Percentiles rank a stretch among this genome's conserved stretches.
phyloP scores from a whole-genome alignment of 352 stramenopile species.

The Phytophthora multivora region DNA sequence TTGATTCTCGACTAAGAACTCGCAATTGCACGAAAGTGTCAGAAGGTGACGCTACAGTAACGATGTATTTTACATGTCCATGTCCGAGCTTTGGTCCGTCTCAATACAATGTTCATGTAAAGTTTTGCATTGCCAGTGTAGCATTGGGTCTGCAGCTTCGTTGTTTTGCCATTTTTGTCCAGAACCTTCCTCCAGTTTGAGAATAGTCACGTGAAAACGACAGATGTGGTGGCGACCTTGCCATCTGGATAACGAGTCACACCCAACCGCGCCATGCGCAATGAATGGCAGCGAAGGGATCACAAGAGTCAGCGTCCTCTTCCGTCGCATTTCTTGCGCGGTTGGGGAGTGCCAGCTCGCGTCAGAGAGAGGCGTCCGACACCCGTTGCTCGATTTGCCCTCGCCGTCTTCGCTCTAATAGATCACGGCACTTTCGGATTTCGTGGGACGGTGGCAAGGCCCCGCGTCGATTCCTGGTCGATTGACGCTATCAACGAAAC shows the following conservation, averaged over 20 bases:
- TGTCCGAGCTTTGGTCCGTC: conserved; percentile 1
- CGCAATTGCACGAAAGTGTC: conserved; percentile 8
- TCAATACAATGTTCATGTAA: not conserved
- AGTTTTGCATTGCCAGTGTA: no score
- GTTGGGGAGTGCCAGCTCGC: conserved; percentile 1
- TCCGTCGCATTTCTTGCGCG: conserved; percentile 29
- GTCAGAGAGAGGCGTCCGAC: conserved; percentile 25
- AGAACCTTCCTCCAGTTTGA: not conserved
- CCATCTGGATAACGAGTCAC: conserved; percentile 30
- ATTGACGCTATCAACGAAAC: conserved; percentile 12
- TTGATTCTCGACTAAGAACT: conserved; percentile 27
- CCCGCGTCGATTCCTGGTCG: conserved; percentile 7
- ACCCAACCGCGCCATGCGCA: conserved; percentile 22
- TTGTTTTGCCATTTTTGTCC: conserved; percentile 12
- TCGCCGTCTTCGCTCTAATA: conserved; percentile 4
- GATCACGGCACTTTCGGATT: conserved; percentile 29
- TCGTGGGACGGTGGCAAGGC: conserved; percentile 13
- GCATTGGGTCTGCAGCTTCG: not conserved
- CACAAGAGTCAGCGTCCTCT: conserved; percentile 37
- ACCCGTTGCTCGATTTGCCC: conserved; percentile 24
- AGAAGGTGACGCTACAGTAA: conserved; percentile 8
- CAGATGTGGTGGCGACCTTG: conserved; percentile 17
- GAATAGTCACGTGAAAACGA: conserved; percentile 4
- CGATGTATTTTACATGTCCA: not conserved
- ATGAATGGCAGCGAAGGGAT: conserved; percentile 25